Conservation (phyloP, 1,139 yeast genomes). For the Geotrichum carabidarum region DNA sequence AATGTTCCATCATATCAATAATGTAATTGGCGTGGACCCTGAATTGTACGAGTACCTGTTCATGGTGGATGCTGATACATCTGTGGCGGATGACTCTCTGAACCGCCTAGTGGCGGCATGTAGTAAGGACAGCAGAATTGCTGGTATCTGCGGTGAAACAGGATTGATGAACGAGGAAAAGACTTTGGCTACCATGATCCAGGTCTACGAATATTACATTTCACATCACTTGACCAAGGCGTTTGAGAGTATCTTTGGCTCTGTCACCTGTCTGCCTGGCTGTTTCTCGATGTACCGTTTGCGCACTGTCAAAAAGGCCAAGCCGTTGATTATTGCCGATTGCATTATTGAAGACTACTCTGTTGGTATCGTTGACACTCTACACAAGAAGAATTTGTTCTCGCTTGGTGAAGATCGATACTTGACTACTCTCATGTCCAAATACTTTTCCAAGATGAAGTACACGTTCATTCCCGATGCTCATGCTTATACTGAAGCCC, state of each 20-base stretch:
- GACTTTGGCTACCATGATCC: constrained; percentile 41
- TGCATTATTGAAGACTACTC: constrained; percentile 40
- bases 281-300: constrained; percentile 42
- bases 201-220: constrained; percentile 42
- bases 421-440: constrained; percentile 40
- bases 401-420: constrained; percentile 44
- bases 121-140: constrained; percentile 37
- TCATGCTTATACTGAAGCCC: constrained; percentile 42
- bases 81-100: constrained; percentile 38
- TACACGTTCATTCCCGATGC: constrained; percentile 42
- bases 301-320: constrained; percentile 36
- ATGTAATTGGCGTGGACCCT: constrained; percentile 43
- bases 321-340: constrained; percentile 39
- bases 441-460: constrained; percentile 39
- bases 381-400: constrained; percentile 42
- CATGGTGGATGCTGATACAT: constrained; percentile 43
- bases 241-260: constrained; percentile 41
- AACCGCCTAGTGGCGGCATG: constrained; percentile 40
- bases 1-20: constrained; percentile 41
- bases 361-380: constrained; percentile 38
- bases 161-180: constrained; percentile 39
- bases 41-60: constrained; percentile 40
- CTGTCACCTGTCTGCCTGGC: constrained; percentile 44
- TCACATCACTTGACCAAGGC: constrained; percentile 43
- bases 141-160: constrained; percentile 43